phyloP scores from a whole-genome alignment of 2,329 filamentous ascomycete species.

The Curvularia lunata region DNA sequence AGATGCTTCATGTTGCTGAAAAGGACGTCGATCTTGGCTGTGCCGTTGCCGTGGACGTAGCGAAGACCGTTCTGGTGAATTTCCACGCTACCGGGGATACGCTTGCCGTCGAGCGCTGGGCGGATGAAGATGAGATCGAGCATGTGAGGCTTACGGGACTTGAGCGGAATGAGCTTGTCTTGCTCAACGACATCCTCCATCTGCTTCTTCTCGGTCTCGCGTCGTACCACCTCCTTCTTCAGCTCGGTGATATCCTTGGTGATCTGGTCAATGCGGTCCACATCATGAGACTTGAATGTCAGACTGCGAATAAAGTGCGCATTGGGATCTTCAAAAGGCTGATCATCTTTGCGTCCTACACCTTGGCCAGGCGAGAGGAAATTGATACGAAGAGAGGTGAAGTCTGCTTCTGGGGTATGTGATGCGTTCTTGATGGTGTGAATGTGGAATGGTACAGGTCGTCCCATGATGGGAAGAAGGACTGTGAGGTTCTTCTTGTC shows the following conservation, averaged over 20 bases:
- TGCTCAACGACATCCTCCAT: constrained; percentile 99
- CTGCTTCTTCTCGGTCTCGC: constrained; percentile 98
- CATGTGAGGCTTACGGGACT: constrained; percentile 88
- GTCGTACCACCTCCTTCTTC: constrained; percentile 89
- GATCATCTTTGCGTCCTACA: constrained; percentile 95
- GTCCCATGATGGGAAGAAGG: constrained; percentile 94
- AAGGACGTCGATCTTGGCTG: constrained; percentile 84
- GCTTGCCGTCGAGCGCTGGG: constrained; percentile 94
- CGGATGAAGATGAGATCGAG: constrained; percentile 95
- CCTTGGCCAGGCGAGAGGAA: constrained; percentile 96
- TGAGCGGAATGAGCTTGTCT: constrained; percentile 93
- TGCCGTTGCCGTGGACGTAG: constrained; percentile 80
- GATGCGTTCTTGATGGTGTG: constrained; percentile 98
- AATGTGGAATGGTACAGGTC: constrained; percentile 97
- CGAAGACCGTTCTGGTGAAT: constrained; percentile 99
- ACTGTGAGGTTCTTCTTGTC: constrained; percentile 90
- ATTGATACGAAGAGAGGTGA: constrained; percentile 93
- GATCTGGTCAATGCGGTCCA: constrained; percentile 87
- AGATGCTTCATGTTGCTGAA: constrained; percentile 99
- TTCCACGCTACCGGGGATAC: constrained; percentile 92
- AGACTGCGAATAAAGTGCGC: constrained; percentile 96
- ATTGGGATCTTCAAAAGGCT: constrained; percentile 94
- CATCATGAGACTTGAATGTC: constrained; percentile 91
- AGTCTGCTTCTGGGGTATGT: constrained; percentile 95
- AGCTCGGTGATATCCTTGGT: constrained; percentile 93